Conservation (phyloP, 371 early-diverging fungal species). For the Mucor saturninus region DNA sequence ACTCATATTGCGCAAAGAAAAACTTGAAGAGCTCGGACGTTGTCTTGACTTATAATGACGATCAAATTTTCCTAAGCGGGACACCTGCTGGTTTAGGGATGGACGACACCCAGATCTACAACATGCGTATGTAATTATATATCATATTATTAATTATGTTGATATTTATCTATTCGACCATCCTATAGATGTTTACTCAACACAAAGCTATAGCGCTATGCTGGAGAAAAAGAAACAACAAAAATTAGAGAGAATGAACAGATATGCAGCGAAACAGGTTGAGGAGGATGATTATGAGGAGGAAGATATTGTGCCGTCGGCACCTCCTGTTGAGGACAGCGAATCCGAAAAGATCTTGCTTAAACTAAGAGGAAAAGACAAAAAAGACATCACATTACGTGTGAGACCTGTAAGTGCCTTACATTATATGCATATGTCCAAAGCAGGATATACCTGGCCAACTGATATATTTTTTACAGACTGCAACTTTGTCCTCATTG, state of each 20-base stretch:
- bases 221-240: slow-evolving; percentile 25
- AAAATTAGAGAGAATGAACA: slow-evolving; percentile 17
- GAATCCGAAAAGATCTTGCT: slow-evolving; percentile 26
- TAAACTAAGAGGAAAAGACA: slow-evolving; percentile 38
- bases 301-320: slow-evolving; percentile 2
- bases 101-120: slow-evolving; percentile 21
- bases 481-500: slow-evolving; percentile 5
- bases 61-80: slow-evolving; percentile 35
- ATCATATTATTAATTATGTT: no score
- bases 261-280: not conserved
- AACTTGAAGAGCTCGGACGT: slow-evolving; percentile 31
- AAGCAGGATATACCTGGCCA: no score
- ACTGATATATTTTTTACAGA: slow-evolving; percentile 1
- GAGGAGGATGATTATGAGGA: not conserved
- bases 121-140: slow-evolving; percentile 25
- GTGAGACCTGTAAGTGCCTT: slow-evolving; percentile 39
- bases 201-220: slow-evolving; percentile 29
- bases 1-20: slow-evolving; percentile 33
- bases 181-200: slow-evolving; percentile 40
- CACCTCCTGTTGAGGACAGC: not conserved
- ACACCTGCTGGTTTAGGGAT: slow-evolving; percentile 48
- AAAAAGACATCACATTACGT: slow-evolving; percentile 31
- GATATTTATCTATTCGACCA: not conserved
- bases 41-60: slow-evolving; percentile 39
- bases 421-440: no score